These are phyloP conservation scores for Anthracocystis walkeri DNA, from an alignment of 1,284 basidiomycete genomes.

Conservation along the genomic window DNA sequence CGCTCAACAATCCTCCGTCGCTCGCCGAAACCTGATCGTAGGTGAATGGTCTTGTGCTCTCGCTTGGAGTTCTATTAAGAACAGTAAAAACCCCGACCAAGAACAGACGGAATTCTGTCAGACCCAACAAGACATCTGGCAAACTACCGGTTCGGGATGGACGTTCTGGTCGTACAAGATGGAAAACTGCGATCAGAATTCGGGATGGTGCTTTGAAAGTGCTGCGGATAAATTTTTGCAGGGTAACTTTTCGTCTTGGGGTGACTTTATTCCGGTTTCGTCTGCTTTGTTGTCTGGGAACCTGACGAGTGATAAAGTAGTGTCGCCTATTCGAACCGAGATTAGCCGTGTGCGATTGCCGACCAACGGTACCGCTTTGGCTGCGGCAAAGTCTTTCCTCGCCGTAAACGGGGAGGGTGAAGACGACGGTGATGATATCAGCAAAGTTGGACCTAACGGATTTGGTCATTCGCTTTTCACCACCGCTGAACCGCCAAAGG, in stretches of 20 bases:
- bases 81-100: constrained; percentile 72
- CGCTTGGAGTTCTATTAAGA: constrained; percentile 74
- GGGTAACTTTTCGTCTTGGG: constrained; percentile 58
- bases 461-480: constrained; percentile 35
- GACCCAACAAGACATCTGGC: constrained; percentile 76
- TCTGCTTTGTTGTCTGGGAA: too few relatives aligned
- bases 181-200: constrained; percentile 65
- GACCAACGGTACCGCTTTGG: constrained; percentile 12
- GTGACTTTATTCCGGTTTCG: constrained; percentile 21
- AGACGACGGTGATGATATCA: constrained; percentile 19
- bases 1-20: constrained; percentile 27
- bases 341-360: constrained; percentile 38
- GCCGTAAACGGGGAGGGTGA: constrained; percentile 9
- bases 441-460: constrained; percentile 30
- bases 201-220: constrained; percentile 68
- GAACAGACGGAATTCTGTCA: constrained; percentile 76
- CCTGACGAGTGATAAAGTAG: constrained; percentile 22
- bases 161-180: constrained; percentile 78
- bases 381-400: constrained; percentile 28
- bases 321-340: constrained; percentile 23
- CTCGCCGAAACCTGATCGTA: constrained; percentile 76
- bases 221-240: constrained; percentile 54
- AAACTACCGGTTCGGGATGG: constrained; percentile 77
- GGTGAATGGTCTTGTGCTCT: constrained; percentile 74
- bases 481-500: neutral